phyloP scores from a whole-genome alignment of 2,329 filamentous ascomycete species.

The Sclerotiophoma versabilis region DNA sequence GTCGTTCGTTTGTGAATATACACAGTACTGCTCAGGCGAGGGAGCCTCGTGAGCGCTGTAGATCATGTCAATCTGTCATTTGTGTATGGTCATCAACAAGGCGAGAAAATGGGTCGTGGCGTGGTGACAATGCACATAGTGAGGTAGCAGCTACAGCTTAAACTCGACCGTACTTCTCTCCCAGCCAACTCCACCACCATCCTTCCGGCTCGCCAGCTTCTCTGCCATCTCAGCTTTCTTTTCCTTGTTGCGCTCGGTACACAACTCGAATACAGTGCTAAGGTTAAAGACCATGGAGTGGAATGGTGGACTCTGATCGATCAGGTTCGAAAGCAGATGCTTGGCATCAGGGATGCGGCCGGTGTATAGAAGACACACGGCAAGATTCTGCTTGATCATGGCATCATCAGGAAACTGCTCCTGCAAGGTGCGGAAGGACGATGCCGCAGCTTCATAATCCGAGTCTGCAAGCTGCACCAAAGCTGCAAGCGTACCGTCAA shows the following conservation, averaged over 20 bases:
- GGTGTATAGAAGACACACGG: conserved; percentile 83
- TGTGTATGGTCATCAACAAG: background rate
- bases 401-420: conserved; percentile 62
- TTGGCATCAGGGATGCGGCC: conserved; percentile 72
- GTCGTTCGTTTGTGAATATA: too few relatives aligned
- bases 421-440: conserved; percentile 65
- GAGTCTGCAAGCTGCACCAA: conserved; percentile 81
- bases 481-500: conserved; percentile 63
- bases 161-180: conserved; percentile 78
- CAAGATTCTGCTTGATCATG: conserved; percentile 81
- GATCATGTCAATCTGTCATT: conserved; percentile 5
- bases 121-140: background rate
- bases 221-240: conserved; percentile 77
- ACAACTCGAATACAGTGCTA: conserved; percentile 89
- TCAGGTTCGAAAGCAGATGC: conserved; percentile 69
- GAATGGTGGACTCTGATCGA: conserved; percentile 67
- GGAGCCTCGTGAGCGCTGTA: background rate
- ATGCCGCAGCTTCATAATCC: conserved; percentile 69
- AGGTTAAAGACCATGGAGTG: conserved; percentile 88
- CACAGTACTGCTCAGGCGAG: background rate
- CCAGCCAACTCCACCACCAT: conserved; percentile 64
- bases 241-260: conserved; percentile 75
- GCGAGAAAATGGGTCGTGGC: background rate
- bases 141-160: conserved; percentile 65
- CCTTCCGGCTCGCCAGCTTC: conserved; percentile 67